Base-by-base conservation (phyloP, 371 early-diverging fungal genomes). In the Syncephalastrum monosporum region DNA sequence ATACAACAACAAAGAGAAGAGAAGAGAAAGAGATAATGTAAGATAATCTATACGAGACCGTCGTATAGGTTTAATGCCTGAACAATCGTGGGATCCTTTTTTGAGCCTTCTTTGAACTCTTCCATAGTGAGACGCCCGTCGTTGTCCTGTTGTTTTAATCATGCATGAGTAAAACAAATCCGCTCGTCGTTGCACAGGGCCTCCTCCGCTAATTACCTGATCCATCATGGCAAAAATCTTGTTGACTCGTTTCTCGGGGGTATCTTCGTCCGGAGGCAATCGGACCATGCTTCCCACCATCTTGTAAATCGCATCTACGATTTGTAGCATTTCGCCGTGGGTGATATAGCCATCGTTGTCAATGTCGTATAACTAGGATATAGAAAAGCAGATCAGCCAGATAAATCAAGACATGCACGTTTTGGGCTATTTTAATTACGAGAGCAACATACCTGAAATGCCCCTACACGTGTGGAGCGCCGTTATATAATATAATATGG, bases 181-280 rank as follows among this genome's bases (percentile, higher is more conserved):
- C 15, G 24, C 8, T 17, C 42, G 5, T 21, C 41, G 41, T 50
- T 14, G 25, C 25, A 53, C n/a, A 15, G 33, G 27, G 23, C 24
- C 19, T 10, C 49, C 12, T 23, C 15, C 1, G 13, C 2, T 48
- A 55, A 68, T 68, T 75, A 85, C 86, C 64, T 69, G 80, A 72
- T 95, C 97, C 95, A 96, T 93, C 60, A 92, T 57, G 17, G 77
- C 76, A 71, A 96, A 95, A 47, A 95, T 89, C 81, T 96, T 96
- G 43, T 87, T 79, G 7, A 95, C 95, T 14, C 96, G 82, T 71
- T 93, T 92, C 60, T 93, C 89, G 5, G 96, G 94, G n/a, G 95
- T 95, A 60, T 90, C 88, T 64, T 92, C 93, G 71, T 96, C 96
- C 23, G 81, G 76, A n/a, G 95, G 93, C 61, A 95, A 67, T 63